Percentiles rank a stretch among this genome's conserved stretches.
Conservation (phyloP, 805 yeast species). For the Isabelozyma rhagii region DNA sequence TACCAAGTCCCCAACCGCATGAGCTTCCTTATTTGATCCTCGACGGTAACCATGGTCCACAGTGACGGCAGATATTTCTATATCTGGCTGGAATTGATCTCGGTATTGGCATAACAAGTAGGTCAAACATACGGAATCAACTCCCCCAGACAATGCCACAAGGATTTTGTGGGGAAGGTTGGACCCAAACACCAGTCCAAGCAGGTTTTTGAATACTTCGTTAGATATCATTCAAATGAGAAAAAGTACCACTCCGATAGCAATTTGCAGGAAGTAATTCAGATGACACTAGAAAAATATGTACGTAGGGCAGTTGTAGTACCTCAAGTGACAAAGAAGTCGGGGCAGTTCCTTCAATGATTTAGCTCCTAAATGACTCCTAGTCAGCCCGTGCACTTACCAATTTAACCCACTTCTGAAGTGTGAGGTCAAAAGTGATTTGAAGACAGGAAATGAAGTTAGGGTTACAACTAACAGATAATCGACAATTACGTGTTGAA, state of each 20-base stretch:
- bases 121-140: constrained; percentile 72
- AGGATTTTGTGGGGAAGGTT: constrained; percentile 31
- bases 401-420: neutral
- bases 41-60: constrained; percentile 60
- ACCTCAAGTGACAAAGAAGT: too few relatives aligned
- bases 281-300: too few relatives aligned
- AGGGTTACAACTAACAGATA: too few relatives aligned
- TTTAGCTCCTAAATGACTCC: neutral
- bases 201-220: neutral
- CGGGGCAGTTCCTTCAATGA: too few relatives aligned
- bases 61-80: constrained; percentile 53
- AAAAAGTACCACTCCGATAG: too few relatives aligned
- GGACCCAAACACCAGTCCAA: neutral
- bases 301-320: too few relatives aligned
- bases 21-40: constrained; percentile 51
- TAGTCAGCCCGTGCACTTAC: neutral
- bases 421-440: too few relatives aligned
- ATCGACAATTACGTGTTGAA: too few relatives aligned
- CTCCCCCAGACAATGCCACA: constrained; percentile 77
- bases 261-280: too few relatives aligned
- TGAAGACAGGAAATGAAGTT: too few relatives aligned
- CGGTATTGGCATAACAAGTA: constrained; percentile 42
- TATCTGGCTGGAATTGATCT: constrained; percentile 17
- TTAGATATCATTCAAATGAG: neutral
- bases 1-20: constrained; percentile 28